Evolutionary conservation across 2,329 filamentous ascomycete genomes (phyloP).

Genomic region (Fusarium proliferatum): DNA sequence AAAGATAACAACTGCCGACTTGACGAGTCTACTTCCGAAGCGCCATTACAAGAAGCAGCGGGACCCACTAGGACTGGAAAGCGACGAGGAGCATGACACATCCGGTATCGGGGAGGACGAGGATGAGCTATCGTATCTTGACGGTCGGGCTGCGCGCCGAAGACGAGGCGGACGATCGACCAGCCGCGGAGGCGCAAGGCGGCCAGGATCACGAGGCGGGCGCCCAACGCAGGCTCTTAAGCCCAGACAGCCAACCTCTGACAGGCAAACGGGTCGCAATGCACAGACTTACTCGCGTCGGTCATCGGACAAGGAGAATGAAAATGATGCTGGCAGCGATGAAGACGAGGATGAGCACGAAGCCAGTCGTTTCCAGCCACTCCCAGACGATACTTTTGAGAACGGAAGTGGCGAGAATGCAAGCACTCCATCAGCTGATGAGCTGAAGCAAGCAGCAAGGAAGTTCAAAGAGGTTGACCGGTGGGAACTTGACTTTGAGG

Average conservation of each 20-base stretch:
- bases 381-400: constrained; percentile 59
- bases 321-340: constrained; percentile 39
- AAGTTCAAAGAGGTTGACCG: constrained; percentile 77
- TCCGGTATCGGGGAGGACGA: constrained; percentile 63
- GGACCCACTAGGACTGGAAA: constrained; percentile 55
- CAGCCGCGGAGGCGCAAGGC: constrained; percentile 45
- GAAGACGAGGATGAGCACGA: constrained; percentile 51
- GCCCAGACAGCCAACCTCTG: constrained; percentile 36
- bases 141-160: constrained; percentile 50
- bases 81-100: constrained; percentile 61
- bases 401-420: constrained; percentile 47
- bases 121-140: constrained; percentile 65
- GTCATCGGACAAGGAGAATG: constrained; percentile 70
- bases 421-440: constrained; percentile 57
- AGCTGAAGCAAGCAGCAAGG: constrained; percentile 67
- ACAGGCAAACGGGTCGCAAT: constrained; percentile 42
- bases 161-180: constrained; percentile 49
- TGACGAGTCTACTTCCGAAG: constrained; percentile 65
- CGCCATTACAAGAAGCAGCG: constrained; percentile 57
- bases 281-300: constrained; percentile 63
- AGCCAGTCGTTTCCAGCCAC: constrained; percentile 55
- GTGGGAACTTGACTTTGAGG: constrained; percentile 76
- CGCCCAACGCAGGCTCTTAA: constrained; percentile 42
- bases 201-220: constrained; percentile 43
- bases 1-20: constrained; percentile 64